phyloP scores from a whole-genome alignment of 352 stramenopile species.

The Elongisporangium anandrum region DNA sequence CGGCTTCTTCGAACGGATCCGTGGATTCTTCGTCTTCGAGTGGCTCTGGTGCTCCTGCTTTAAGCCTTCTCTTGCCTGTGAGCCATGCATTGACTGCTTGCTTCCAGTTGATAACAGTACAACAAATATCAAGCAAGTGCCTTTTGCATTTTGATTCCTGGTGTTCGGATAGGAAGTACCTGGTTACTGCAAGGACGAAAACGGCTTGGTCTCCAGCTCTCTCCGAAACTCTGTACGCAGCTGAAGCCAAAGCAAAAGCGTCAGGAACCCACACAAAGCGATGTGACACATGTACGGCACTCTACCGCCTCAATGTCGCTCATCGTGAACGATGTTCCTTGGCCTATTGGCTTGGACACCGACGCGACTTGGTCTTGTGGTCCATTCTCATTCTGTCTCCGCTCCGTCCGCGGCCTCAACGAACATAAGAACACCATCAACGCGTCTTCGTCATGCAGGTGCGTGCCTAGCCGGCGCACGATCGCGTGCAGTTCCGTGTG shows the following conservation, averaged over 20 bases:
- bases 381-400: too few relatives aligned
- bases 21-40: too few relatives aligned
- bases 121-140: too few relatives aligned
- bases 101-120: too few relatives aligned
- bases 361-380: not conserved
- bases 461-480: constrained; percentile 35
- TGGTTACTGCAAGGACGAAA: constrained; percentile 5
- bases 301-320: constrained; percentile 10
- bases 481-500: constrained; percentile 37
- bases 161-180: too few relatives aligned
- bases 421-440: constrained; percentile 31
- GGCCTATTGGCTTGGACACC: too few relatives aligned
- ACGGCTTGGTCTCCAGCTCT: constrained; percentile 1
- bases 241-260: not conserved
- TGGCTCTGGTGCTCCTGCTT: too few relatives aligned
- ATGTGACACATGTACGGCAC: not conserved
- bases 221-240: constrained; percentile 3
- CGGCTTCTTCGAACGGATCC: too few relatives aligned
- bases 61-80: too few relatives aligned
- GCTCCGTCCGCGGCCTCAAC: constrained; percentile 1
- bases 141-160: too few relatives aligned
- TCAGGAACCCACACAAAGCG: not conserved
- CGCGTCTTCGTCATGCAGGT: constrained; percentile 47
- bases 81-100: too few relatives aligned
- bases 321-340: constrained; percentile 7